These are phyloP conservation scores for Starmerella stellata DNA, from an alignment of 805 yeast genomes.

Conservation along the genomic window DNA sequence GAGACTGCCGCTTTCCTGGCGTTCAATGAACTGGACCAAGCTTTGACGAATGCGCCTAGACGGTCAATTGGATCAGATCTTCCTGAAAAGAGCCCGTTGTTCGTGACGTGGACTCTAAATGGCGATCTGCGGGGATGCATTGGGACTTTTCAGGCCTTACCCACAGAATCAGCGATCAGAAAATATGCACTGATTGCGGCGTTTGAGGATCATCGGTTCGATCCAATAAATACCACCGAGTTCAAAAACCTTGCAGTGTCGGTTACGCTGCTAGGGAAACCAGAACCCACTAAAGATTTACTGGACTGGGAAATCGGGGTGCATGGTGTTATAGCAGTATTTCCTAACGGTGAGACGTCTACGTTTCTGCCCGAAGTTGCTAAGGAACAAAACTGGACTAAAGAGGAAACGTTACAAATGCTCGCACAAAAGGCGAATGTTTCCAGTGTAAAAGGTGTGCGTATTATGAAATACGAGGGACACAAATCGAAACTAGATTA, in stretches of 20 bases:
- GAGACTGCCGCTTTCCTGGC: slow-evolving; percentile 6
- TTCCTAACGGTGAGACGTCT: slow-evolving; percentile 35
- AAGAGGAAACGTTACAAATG: slow-evolving; percentile 48
- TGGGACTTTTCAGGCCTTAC: slow-evolving; percentile 56
- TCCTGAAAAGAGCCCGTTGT: slow-evolving; percentile 37
- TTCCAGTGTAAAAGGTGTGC: slow-evolving; percentile 24
- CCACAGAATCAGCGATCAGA: slow-evolving; percentile 39
- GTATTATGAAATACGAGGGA: slow-evolving; percentile 41
- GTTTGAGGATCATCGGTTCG: slow-evolving; percentile 58
- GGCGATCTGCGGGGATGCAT: slow-evolving; percentile 66
- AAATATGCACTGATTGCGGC: slow-evolving; percentile 55
- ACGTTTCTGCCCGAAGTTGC: slow-evolving; percentile 89
- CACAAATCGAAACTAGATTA: slow-evolving; percentile 29
- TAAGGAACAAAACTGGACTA: slow-evolving; percentile 66
- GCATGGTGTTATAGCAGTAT: slow-evolving; percentile 58
- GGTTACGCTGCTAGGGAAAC: slow-evolving; percentile 50
- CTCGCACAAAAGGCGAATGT: slow-evolving; percentile 50
- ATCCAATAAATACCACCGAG: slow-evolving; percentile 42
- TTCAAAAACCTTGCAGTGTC: slow-evolving; percentile 33
- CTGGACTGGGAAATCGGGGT: slow-evolving; percentile 64
- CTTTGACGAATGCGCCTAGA: background rate
- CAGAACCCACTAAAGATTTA: slow-evolving; percentile 34
- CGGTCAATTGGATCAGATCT: background rate
- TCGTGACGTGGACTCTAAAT: slow-evolving; percentile 62
- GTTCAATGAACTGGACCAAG: slow-evolving; percentile 10